Evolutionary conservation across 768 basidiomycete species (phyloP).

Genomic region (Coprinopsis strossmayeri): DNA sequence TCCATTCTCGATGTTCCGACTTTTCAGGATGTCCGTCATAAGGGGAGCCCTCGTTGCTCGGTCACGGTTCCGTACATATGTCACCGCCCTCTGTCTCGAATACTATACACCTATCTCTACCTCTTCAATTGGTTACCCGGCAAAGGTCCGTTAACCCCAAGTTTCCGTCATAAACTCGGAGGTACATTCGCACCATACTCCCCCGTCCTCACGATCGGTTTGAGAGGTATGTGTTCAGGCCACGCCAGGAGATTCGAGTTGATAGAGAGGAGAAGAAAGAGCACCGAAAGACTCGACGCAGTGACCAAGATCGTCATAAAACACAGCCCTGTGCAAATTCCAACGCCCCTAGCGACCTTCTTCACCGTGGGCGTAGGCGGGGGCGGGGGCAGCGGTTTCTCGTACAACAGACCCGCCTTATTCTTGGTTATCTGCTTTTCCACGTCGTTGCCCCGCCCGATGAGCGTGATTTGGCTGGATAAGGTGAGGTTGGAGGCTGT

Average conservation of each 20-base stretch:
- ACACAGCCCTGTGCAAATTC: background rate
- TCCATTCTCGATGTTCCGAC: no score
- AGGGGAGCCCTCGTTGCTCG: no score
- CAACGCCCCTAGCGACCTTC: background rate
- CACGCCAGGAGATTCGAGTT: background rate
- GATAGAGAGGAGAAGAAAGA: background rate
- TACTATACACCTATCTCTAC: no score
- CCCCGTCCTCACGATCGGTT: background rate
- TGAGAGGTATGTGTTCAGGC: background rate
- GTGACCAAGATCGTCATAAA: background rate
- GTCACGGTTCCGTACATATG: no score
- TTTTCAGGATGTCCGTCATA: no score
- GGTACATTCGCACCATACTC: background rate
- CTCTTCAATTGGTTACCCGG: no score
- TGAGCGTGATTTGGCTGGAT: background rate
- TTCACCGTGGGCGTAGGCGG: background rate
- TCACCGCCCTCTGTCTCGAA: no score
- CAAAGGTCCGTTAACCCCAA: no score
- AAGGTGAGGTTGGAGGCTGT: background rate
- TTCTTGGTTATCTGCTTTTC: background rate
- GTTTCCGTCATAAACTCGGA: no score
- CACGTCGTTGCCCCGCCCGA: background rate
- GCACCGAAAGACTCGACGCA: background rate
- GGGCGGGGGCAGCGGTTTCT: background rate
- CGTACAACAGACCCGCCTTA: no score